Percentiles rank a stretch among this genome's conserved stretches.
Evolutionary conservation across 140 eudicot species (phyloP).

Genomic region (Artemisia princeps): DNA sequence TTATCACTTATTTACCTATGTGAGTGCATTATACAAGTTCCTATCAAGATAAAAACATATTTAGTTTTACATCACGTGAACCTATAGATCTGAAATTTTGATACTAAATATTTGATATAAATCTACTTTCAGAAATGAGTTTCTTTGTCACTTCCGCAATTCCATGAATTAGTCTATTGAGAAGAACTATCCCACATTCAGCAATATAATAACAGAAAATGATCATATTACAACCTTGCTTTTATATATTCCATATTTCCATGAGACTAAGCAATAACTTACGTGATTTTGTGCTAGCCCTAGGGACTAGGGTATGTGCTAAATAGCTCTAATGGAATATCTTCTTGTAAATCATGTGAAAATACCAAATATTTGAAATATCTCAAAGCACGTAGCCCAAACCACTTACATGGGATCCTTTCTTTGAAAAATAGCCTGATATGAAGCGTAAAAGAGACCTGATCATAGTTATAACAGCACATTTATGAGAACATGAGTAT

Average conservation of each 20-base stretch:
- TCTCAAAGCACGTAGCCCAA: slow-evolving; percentile 18
- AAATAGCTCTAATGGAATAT: slow-evolving; percentile 9
- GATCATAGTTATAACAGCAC: slow-evolving; percentile 23
- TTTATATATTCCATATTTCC: no score
- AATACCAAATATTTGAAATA: not conserved
- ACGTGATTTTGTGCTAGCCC: not conserved
- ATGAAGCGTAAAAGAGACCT: slow-evolving; percentile 80
- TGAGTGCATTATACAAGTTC: not conserved
- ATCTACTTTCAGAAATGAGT: not conserved
- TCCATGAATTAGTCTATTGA: slow-evolving; percentile 7
- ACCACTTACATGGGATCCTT: slow-evolving; percentile 71
- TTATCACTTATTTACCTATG: not conserved
- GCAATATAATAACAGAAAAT: not conserved
- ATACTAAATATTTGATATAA: not conserved
- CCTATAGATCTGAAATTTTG: slow-evolving; percentile 3
- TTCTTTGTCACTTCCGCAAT: slow-evolving; percentile 5
- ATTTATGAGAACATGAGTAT: slow-evolving; percentile 10
- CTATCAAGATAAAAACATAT: not conserved
- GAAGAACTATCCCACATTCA: not conserved
- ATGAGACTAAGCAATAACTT: no score
- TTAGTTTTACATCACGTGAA: not conserved
- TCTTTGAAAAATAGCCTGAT: slow-evolving; percentile 75
- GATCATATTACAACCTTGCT: no score
- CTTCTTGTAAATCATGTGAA: slow-evolving; percentile 11
- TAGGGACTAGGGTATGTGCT: no score